Base-by-base conservation (phyloP, 306 rosid genomes). In the Pachyrhizus erosus region DNA sequence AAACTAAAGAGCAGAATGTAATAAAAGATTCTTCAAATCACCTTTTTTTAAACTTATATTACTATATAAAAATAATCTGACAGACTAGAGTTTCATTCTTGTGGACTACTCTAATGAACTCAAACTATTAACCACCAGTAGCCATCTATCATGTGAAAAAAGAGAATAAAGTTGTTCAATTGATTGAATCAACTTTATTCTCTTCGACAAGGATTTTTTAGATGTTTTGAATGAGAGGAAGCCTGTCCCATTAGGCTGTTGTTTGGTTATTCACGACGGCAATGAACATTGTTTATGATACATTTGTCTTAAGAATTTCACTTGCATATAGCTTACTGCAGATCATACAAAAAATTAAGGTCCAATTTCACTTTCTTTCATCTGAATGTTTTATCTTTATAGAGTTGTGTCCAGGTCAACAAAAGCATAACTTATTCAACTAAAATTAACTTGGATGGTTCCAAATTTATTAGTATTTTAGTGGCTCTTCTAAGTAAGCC, bases 141-240 rank as follows among this genome's bases (percentile, higher is more conserved):
- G 70, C 29, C 42, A 39, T 26, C 11, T 61, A 52, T 49, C 33
- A 78, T 2, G 46, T 29, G 72, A 70, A 29, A 60, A 77, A 46
- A 49, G 70, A 83, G 21, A 74, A 69, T 73, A 61, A 26, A 75
- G 11, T 75, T 9, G 52, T 70, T 65, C 66, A 62, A 60, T 20
- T 26, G 23, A 60, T 49, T 33, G 49, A 13, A 23, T 62, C 55
- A 48, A 61, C 7, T 77, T 8, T 42, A 29, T 78, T 62, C 27
- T 61, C 61, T 24, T 13, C 29, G 64, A 31, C 46, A 60, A 60
- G 67, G 67, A 45, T 31, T 46, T 68, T 5, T 58, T 60, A 15
- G 43, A 33, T 45, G 55, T 76, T 46, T 43, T 58, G 48, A 70
- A 70, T 46, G 13, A 18, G 2, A 60, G 17, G 73, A 81, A 65